These are phyloP conservation scores for Fagopyrum esculentum DNA, from an alignment of 148 eudicot species.

Conservation along the genomic window DNA sequence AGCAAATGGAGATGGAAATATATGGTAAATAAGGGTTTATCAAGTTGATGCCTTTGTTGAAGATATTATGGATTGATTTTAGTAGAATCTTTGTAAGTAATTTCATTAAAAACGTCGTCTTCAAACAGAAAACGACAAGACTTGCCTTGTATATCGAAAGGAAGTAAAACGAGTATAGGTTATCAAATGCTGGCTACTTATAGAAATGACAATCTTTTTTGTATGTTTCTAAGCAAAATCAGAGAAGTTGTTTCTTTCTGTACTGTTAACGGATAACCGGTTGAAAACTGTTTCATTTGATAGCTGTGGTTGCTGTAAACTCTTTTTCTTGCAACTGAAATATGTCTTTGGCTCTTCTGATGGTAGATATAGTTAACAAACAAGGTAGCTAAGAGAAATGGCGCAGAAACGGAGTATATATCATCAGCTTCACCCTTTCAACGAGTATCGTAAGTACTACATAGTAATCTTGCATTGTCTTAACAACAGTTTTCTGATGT, in stretches of 20 bases:
- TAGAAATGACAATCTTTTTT: background rate
- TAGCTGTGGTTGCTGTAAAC: background rate
- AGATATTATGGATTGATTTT: background rate
- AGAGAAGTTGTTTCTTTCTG: background rate
- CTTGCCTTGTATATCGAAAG: background rate
- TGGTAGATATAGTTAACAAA: slow-evolving; percentile 5
- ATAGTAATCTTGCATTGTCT: background rate
- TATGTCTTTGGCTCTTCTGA: background rate
- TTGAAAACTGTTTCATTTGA: background rate
- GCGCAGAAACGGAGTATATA: slow-evolving; percentile 24
- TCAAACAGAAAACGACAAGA: background rate
- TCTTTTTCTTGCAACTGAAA: background rate
- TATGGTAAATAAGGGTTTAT: background rate
- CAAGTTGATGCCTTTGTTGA: no score
- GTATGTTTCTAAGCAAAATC: background rate
- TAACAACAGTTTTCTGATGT: background rate
- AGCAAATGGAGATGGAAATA: background rate
- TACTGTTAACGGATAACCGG: background rate
- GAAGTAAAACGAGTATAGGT: background rate
- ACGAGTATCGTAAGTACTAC: slow-evolving; percentile 30
- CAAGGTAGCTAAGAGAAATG: slow-evolving; percentile 11
- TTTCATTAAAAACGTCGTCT: background rate
- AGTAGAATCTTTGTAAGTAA: background rate
- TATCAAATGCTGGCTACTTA: background rate
- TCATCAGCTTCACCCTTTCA: slow-evolving; percentile 29